These are phyloP conservation scores for Rhizopogon salebrosus DNA, from an alignment of 768 basidiomycete genomes.

Conservation along the genomic window DNA sequence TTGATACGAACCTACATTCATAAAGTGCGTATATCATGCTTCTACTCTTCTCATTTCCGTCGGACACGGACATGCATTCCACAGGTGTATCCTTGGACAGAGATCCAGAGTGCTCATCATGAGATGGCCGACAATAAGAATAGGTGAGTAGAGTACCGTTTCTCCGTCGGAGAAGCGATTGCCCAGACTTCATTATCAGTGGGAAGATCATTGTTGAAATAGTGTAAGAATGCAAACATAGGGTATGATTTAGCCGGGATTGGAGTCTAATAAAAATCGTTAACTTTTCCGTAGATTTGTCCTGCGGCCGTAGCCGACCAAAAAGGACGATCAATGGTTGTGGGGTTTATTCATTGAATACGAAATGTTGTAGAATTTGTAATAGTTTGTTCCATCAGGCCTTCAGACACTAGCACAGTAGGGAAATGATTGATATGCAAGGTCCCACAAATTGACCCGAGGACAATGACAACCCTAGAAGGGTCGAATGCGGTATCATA, in stretches of 20 bases:
- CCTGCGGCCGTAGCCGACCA: too few species aligned
- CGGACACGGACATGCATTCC: conserved; percentile 6
- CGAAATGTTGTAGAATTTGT: background rate
- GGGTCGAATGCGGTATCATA: background rate
- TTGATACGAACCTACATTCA: conserved; percentile 72
- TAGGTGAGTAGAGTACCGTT: conserved; percentile 27
- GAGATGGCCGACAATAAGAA: conserved; percentile 81
- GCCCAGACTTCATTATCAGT: conserved; percentile 9
- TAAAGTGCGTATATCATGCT: conserved; percentile 46
- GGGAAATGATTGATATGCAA: background rate
- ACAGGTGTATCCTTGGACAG: conserved; percentile 75
- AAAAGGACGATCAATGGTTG: too few species aligned
- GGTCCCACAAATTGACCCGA: background rate
- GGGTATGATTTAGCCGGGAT: background rate
- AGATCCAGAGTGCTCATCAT: conserved; percentile 74
- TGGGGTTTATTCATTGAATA: background rate
- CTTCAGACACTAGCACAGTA: background rate
- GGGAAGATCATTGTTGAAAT: conserved; percentile 29
- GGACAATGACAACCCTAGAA: background rate
- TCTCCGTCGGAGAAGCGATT: background rate
- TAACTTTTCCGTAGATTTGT: background rate
- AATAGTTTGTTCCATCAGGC: background rate
- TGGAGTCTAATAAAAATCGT: background rate
- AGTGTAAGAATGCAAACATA: background rate
- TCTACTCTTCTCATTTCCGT: conserved; percentile 10